phyloP scores from a whole-genome alignment of 371 early-diverging fungal species.

The Neoconidiobolus thromboides region DNA sequence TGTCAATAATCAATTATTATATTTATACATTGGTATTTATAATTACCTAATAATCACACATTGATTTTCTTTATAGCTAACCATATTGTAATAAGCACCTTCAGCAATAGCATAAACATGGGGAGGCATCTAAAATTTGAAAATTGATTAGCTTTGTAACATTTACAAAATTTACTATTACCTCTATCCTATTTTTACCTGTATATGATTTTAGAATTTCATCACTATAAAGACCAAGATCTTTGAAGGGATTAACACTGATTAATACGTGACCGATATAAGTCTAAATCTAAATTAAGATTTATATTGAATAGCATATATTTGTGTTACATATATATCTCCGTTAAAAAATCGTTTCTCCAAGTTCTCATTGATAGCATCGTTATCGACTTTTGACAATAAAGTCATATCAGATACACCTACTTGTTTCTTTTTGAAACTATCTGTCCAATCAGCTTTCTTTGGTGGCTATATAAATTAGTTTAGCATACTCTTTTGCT shows the following conservation, averaged over 20 bases:
- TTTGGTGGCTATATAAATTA: constrained; percentile 6
- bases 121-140: constrained; percentile 41
- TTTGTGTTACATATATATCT: constrained; percentile 50
- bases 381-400: constrained; percentile 67
- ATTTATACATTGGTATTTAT: not conserved
- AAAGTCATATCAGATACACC: constrained; percentile 79
- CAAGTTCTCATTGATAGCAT: constrained; percentile 67
- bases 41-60: constrained; percentile 79
- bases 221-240: constrained; percentile 64
- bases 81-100: constrained; percentile 76
- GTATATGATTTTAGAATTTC: constrained; percentile 46
- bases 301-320: constrained; percentile 4
- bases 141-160: not conserved
- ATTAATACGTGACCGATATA: constrained; percentile 79
- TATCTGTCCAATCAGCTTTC: constrained; percentile 70
- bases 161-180: constrained; percentile 10
- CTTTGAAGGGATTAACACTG: constrained; percentile 73
- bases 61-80: constrained; percentile 91
- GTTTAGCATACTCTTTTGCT: too few species aligned
- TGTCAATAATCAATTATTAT: constrained; percentile 10
- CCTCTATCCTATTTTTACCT: constrained; percentile 70
- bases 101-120: constrained; percentile 81
- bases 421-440: constrained; percentile 61
- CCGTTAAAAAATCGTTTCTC: constrained; percentile 62
- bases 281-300: constrained; percentile 25